Evolutionary conservation across 768 basidiomycete species (phyloP).

Genomic region (Rhizopogon vinicolor): DNA sequence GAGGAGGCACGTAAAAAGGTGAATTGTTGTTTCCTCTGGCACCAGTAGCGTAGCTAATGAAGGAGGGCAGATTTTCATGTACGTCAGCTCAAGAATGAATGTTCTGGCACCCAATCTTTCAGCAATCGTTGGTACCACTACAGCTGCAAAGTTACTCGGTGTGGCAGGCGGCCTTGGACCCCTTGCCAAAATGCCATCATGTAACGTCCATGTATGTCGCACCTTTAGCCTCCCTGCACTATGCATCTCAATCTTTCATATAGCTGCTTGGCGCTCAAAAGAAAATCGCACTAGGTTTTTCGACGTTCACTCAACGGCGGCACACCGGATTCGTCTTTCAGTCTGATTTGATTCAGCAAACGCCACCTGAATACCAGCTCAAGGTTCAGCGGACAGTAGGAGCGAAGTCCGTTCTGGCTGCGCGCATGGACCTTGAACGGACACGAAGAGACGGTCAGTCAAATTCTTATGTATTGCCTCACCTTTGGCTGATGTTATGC

Average conservation of each 20-base stretch:
- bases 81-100: conserved; percentile 99
- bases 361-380: conserved; percentile 85
- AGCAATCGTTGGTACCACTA: conserved; percentile 96
- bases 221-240: background rate
- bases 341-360: conserved; percentile 79
- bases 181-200: conserved; percentile 90
- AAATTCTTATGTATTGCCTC: background rate
- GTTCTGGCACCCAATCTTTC: conserved; percentile 97
- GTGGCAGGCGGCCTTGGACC: conserved; percentile 92
- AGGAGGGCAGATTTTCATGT: conserved; percentile 83
- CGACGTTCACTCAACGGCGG: conserved; percentile 77
- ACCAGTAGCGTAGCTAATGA: background rate
- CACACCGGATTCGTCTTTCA: conserved; percentile 98
- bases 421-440: conserved; percentile 91
- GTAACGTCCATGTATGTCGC: conserved; percentile 84
- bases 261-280: conserved; percentile 92
- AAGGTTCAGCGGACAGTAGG: conserved; percentile 93
- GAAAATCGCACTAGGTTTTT: conserved; percentile 92
- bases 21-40: conserved; percentile 3
- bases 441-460: conserved; percentile 69
- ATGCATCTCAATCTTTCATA: background rate
- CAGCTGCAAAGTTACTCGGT: conserved; percentile 96
- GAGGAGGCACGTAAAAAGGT: conserved; percentile 91
- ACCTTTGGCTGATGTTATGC: background rate
- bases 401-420: conserved; percentile 86